Evolutionary conservation across 345 rosid species (phyloP).

Genomic region (Aquilaria sinensis): DNA sequence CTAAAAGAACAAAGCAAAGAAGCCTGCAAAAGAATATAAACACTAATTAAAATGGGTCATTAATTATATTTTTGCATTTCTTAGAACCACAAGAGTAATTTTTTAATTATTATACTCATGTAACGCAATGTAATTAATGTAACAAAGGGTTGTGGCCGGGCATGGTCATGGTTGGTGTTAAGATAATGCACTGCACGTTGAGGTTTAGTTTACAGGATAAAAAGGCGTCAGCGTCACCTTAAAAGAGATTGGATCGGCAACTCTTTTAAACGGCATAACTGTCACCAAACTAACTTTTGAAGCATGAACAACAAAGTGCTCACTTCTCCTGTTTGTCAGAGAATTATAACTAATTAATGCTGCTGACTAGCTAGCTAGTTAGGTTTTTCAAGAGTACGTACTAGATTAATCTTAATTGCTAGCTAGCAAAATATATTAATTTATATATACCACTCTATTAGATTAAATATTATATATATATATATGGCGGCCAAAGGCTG

Average conservation of each 20-base stretch:
- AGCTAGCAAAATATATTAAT: too few relatives aligned
- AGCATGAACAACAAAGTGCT: slow-evolving; percentile 27
- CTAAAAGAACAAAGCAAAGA: background rate
- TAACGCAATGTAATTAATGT: too few relatives aligned
- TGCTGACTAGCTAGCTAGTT: too few relatives aligned
- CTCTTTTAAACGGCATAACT: slow-evolving; percentile 25
- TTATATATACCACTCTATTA: too few relatives aligned
- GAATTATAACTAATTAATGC: background rate
- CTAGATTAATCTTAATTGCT: too few relatives aligned
- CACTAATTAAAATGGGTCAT: too few relatives aligned
- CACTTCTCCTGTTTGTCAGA: slow-evolving; percentile 8
- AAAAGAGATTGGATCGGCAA: slow-evolving; percentile 14
- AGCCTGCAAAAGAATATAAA: too few relatives aligned
- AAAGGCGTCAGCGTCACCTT: slow-evolving; percentile 13
- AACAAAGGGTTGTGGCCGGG: too few relatives aligned
- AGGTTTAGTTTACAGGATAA: slow-evolving; percentile 4
- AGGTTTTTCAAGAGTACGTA: too few relatives aligned
- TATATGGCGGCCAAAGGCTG: background rate
- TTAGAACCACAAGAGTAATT: too few relatives aligned
- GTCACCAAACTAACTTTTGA: slow-evolving; percentile 41
- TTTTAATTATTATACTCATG: too few relatives aligned
- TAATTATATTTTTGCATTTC: background rate
- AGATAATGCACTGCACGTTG: slow-evolving; percentile 50
- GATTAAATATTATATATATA: too few relatives aligned
- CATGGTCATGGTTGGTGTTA: background rate